These are phyloP conservation scores for Tephrocybe sp. DNA, from an alignment of 768 basidiomycete genomes.

Conservation along the genomic window DNA sequence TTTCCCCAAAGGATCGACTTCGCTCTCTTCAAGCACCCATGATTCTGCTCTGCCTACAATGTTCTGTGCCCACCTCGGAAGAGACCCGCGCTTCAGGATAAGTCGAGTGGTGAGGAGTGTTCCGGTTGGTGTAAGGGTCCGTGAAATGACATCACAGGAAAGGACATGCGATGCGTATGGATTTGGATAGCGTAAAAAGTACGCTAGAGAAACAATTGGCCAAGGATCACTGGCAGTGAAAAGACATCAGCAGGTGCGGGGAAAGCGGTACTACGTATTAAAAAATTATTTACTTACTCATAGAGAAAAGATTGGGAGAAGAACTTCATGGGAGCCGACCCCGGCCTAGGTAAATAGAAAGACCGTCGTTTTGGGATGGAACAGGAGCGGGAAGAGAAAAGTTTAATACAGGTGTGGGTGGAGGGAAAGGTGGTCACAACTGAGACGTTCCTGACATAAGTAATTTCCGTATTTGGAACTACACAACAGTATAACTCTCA, in stretches of 20 bases:
- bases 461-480: conserved; percentile 4
- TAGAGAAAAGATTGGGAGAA: conserved; percentile 56
- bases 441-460: too few relatives aligned
- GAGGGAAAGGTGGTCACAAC: conserved; percentile 11
- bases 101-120: conserved; percentile 85
- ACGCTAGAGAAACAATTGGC: conserved; percentile 90
- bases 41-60: conserved; percentile 85
- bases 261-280: neutral
- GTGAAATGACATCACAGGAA: conserved; percentile 94
- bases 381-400: conserved; percentile 3
- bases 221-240: conserved; percentile 74
- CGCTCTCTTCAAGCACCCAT: conserved; percentile 94
- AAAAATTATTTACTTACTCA: conserved; percentile 41
- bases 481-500: conserved; percentile 39
- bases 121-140: conserved; percentile 69
- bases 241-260: conserved; percentile 12
- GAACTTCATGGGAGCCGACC: conserved; percentile 52
- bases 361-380: conserved; percentile 12
- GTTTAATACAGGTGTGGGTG: neutral
- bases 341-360: conserved; percentile 18
- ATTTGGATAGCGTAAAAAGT: conserved; percentile 94
- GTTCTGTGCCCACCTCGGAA: conserved; percentile 89
- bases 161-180: conserved; percentile 92
- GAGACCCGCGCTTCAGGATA: conserved; percentile 88
- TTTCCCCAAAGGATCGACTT: conserved; percentile 83